phyloP scores from a whole-genome alignment of 2,329 filamentous ascomycete species.

The Fusarium neocosmosporiellum region DNA sequence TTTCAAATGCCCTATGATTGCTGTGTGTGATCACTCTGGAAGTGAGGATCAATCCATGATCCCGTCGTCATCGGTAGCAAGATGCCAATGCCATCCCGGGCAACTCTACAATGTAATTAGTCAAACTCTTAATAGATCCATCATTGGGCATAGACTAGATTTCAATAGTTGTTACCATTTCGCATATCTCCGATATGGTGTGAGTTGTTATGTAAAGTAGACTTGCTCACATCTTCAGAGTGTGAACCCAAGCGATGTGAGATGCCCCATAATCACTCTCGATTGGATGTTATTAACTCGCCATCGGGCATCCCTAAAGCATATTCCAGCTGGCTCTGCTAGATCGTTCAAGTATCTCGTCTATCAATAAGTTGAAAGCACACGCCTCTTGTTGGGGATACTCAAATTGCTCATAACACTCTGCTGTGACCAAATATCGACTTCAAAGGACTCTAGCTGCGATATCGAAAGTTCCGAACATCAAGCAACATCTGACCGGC shows the following conservation, averaged over 20 bases:
- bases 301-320: background rate
- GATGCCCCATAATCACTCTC: background rate
- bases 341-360: background rate
- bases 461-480: background rate
- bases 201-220: background rate
- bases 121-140: background rate
- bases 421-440: background rate
- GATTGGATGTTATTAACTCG: background rate
- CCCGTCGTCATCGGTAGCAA: background rate
- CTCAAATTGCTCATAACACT: too few relatives aligned
- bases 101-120: background rate
- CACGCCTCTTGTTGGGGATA: background rate
- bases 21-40: background rate
- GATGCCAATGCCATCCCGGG: background rate
- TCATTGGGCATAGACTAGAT: background rate
- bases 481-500: background rate
- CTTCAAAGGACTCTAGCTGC: background rate
- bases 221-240: background rate
- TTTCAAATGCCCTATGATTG: background rate
- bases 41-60: background rate
- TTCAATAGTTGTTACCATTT: background rate
- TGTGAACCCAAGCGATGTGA: background rate
- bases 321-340: background rate
- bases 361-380: background rate
- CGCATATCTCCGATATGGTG: background rate